Evolutionary conservation across 2,329 filamentous ascomycete genomes (phyloP).

Genomic region (Sphaceloma murrayae): DNA sequence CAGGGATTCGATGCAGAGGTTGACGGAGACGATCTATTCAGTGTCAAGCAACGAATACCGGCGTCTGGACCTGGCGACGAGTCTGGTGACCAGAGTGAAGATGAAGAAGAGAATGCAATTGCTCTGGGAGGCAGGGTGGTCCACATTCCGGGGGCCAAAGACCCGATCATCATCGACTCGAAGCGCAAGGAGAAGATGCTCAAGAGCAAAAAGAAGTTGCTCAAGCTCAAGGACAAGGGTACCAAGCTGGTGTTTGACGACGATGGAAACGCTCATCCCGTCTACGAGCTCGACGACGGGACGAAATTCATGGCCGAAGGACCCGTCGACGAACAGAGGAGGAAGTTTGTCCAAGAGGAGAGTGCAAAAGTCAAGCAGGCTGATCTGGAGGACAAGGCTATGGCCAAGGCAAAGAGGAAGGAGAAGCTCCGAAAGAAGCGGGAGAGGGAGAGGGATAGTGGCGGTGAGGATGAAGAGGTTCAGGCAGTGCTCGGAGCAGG

Average conservation of each 20-base stretch:
- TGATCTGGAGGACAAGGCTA: constrained; percentile 73
- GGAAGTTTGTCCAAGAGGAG: constrained; percentile 69
- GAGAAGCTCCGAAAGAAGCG: constrained; percentile 69
- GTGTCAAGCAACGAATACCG: constrained; percentile 77
- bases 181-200: constrained; percentile 94
- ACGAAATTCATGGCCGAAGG: constrained; percentile 68
- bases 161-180: constrained; percentile 77
- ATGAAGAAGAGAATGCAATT: constrained; percentile 32
- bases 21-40: constrained; percentile 64
- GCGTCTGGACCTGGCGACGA: constrained; percentile 20
- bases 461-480: constrained; percentile 24
- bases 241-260: constrained; percentile 87
- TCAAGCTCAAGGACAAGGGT: constrained; percentile 80
- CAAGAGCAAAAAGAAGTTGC: constrained; percentile 82
- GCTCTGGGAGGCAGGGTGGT: constrained; percentile 49
- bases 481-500: constrained; percentile 22
- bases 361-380: constrained; percentile 59
- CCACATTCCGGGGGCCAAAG: constrained; percentile 53
- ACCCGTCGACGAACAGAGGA: constrained; percentile 63
- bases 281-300: constrained; percentile 85
- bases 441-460: constrained; percentile 48
- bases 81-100: constrained; percentile 37
- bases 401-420: constrained; percentile 66
- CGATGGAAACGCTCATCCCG: constrained; percentile 70
- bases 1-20: constrained; percentile 30